phyloP scores from a whole-genome alignment of 2,329 filamentous ascomycete genomes.

The Metarhizium brunneum region DNA sequence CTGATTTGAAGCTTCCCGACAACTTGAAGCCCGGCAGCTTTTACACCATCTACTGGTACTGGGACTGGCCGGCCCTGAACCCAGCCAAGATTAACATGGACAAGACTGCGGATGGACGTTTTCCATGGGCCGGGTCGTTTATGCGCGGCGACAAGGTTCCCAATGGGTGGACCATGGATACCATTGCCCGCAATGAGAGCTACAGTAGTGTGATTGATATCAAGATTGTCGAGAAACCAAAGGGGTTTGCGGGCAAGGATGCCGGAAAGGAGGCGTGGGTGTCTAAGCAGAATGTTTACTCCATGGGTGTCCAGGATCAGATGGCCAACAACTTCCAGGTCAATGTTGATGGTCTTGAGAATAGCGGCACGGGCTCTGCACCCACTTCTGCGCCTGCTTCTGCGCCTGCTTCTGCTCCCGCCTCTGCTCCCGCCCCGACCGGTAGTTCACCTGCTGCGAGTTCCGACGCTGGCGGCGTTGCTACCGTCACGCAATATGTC shows the following conservation, averaged over 20 bases:
- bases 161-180: constrained; percentile 24
- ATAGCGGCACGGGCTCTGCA: neutral
- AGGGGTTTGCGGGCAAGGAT: constrained; percentile 14
- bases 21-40: constrained; percentile 51
- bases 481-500: constrained; percentile 22
- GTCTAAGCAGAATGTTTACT: constrained; percentile 29
- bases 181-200: constrained; percentile 29
- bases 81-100: constrained; percentile 29
- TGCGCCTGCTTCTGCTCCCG: neutral
- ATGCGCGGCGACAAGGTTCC: constrained; percentile 28
- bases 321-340: constrained; percentile 37
- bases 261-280: constrained; percentile 19
- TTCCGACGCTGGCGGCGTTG: constrained; percentile 5
- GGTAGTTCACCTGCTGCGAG: neutral
- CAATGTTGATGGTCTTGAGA: constrained; percentile 20
- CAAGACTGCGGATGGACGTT: constrained; percentile 29
- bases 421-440: neutral
- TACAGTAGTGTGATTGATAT: constrained; percentile 32
- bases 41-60: constrained; percentile 90
- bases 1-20: constrained; percentile 64
- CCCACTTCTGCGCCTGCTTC: neutral
- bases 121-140: constrained; percentile 31
- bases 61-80: constrained; percentile 74
- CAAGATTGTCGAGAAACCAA: constrained; percentile 21
- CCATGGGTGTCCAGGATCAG: constrained; percentile 35